These are phyloP conservation scores for Botrytis elliptica DNA, from an alignment of 2,329 filamentous ascomycete genomes.

Conservation along the genomic window DNA sequence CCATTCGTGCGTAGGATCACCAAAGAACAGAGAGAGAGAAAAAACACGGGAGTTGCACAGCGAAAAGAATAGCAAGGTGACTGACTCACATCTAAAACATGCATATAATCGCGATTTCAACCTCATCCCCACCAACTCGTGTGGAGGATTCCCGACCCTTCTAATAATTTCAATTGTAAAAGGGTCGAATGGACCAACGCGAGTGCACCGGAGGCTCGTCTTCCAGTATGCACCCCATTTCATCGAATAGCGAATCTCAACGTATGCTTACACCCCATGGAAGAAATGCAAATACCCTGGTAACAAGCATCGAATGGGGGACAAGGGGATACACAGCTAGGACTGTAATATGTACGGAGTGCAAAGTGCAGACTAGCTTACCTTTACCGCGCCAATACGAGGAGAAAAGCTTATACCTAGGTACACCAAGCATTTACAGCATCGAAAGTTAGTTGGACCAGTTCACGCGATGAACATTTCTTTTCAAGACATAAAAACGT, in stretches of 20 bases:
- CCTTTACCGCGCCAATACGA: background rate
- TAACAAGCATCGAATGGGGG: background rate
- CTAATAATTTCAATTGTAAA: background rate
- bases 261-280: background rate
- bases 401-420: background rate
- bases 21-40: background rate
- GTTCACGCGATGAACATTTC: background rate
- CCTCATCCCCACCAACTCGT: background rate
- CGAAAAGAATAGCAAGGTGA: background rate
- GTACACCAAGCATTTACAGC: background rate
- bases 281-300: constrained; percentile 7
- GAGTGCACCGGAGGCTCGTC: background rate
- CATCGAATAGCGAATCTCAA: constrained; percentile 1
- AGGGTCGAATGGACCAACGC: background rate
- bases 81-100: background rate
- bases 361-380: background rate
- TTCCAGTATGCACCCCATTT: background rate
- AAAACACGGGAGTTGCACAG: background rate
- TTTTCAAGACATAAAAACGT: background rate
- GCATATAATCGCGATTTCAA: background rate
- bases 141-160: background rate
- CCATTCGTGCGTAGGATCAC: background rate
- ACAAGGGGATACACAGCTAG: background rate
- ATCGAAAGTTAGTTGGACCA: background rate
- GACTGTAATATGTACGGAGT: background rate